These are phyloP conservation scores for Rubus parviflorus DNA, from an alignment of 306 rosid species.

Conservation along the genomic window DNA sequence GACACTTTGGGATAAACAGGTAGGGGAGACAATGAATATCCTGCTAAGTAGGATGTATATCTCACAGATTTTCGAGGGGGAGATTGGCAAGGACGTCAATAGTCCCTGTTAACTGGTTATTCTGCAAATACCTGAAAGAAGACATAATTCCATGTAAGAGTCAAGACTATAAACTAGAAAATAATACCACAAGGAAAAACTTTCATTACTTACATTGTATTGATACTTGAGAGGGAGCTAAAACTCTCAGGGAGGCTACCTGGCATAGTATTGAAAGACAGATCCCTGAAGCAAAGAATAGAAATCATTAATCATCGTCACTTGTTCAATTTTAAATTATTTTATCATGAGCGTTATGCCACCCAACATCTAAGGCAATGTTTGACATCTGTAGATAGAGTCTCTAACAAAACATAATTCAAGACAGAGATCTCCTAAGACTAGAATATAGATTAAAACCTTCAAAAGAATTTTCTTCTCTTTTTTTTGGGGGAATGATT, in stretches of 20 bases:
- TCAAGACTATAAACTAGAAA: slow-evolving; percentile 27
- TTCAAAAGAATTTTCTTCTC: not conserved
- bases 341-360: slow-evolving; percentile 8
- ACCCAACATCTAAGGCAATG: slow-evolving; percentile 6
- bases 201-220: slow-evolving; percentile 53
- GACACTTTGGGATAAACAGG: slow-evolving; percentile 4
- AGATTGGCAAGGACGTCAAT: slow-evolving; percentile 81
- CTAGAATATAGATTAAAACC: not conserved
- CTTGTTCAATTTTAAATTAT: not conserved
- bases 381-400: not conserved
- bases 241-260: slow-evolving; percentile 82
- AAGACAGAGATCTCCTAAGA: slow-evolving; percentile 11
- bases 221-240: slow-evolving; percentile 73
- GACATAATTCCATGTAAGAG: slow-evolving; percentile 28
- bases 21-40: not conserved
- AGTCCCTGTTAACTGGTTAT: slow-evolving; percentile 85
- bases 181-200: slow-evolving; percentile 3
- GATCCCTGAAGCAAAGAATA: slow-evolving; percentile 68
- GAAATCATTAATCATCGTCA: slow-evolving; percentile 23
- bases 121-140: slow-evolving; percentile 67
- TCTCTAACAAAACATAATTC: not conserved
- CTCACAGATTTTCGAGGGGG: slow-evolving; percentile 77
- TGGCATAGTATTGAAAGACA: slow-evolving; percentile 73
- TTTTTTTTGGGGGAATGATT: not conserved
- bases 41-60: slow-evolving; percentile 22